Base-by-base conservation (phyloP, 768 basidiomycete genomes). In the Tulasnella sp. region DNA sequence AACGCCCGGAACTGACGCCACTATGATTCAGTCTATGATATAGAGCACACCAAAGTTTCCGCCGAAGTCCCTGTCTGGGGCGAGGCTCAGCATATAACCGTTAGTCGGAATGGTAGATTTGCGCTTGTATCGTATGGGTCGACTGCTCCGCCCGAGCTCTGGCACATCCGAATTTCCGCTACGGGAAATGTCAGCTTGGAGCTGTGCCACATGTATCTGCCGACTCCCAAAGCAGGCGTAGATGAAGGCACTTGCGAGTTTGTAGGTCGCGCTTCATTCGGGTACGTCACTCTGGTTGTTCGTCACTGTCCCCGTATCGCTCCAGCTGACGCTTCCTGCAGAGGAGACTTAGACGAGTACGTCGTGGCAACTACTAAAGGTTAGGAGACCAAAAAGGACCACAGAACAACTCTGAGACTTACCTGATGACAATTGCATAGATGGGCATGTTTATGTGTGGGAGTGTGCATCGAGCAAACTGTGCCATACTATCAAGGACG, bases 381-480 rank as follows among this genome's bases (percentile, higher is more conserved):
- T 79, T 31, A 67, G 78, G 22, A 7, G 15, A 0, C 17, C 15
- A 49, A 17, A 36, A 54, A 2, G 39, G 31, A 68, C 8, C 70
- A n/a, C 6, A 45, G 4, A 71, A 37, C 29, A 14, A 9, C 39
- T 5, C 31, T 34, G 58, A 38, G 12, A 38, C 22, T 49, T 42
- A 17, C 0, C 69, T 22, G 19, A 39, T 15, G 58, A 38, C 15
- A 17, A 11, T 22, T 22, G 37, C 12, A 40, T 42, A 79, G 93
- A 88, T 77, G 93, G 93, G 5, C 91, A 93, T 79, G 89, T 94
- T 17, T 90, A 92, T 80, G 91, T 94, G 19, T 94, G 93, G 93
- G 93, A 94, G 80, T 88, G 89, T 77, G 92, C 93, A 82, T 91
- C 91, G 14, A 93, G 88, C 19, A 29, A 40, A 11, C 84, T 93